Evolutionary conservation across 2,329 filamentous ascomycete genomes (phyloP).

Genomic region (Paracorniculantispora psalliotae): DNA sequence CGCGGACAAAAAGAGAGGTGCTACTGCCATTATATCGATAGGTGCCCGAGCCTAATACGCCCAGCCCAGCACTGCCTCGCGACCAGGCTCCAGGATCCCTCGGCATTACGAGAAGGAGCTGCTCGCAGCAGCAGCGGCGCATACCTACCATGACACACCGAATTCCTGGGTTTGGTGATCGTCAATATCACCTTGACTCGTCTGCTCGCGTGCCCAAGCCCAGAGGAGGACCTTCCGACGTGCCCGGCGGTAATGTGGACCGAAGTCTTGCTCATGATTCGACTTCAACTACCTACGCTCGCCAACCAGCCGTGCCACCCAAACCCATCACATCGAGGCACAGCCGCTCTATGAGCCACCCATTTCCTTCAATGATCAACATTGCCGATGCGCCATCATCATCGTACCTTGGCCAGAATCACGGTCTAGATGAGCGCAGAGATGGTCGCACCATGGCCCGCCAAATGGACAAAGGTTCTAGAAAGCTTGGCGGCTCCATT

Average conservation of each 20-base stretch:
- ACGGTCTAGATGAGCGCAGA: conserved; percentile 34
- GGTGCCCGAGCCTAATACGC: not conserved
- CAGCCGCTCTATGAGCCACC: conserved; percentile 67
- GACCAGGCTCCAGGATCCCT: not conserved
- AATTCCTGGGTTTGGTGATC: conserved; percentile 1
- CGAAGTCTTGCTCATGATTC: not conserved
- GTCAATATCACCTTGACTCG: not conserved
- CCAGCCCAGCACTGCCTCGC: not conserved
- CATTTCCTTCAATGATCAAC: conserved; percentile 67
- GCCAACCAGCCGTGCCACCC: conserved; percentile 4
- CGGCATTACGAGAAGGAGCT: conserved; percentile 8
- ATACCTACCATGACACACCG: conserved; percentile 7
- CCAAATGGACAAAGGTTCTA: conserved; percentile 26
- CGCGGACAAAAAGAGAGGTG: not conserved
- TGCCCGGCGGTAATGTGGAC: conserved; percentile 2
- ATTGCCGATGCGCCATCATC: conserved; percentile 23
- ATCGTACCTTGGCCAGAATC: conserved; percentile 28
- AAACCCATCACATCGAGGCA: conserved; percentile 26
- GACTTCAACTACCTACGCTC: not conserved
- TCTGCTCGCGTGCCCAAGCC: not conserved
- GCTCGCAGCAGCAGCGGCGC: not conserved
- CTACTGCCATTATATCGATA: not conserved
- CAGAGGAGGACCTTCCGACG: not conserved
- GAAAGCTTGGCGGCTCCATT: conserved; percentile 17
- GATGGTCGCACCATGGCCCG: conserved; percentile 30